Base-by-base conservation (phyloP, 2,329 filamentous ascomycete genomes). In the Pseudogymnoascus destructans region DNA sequence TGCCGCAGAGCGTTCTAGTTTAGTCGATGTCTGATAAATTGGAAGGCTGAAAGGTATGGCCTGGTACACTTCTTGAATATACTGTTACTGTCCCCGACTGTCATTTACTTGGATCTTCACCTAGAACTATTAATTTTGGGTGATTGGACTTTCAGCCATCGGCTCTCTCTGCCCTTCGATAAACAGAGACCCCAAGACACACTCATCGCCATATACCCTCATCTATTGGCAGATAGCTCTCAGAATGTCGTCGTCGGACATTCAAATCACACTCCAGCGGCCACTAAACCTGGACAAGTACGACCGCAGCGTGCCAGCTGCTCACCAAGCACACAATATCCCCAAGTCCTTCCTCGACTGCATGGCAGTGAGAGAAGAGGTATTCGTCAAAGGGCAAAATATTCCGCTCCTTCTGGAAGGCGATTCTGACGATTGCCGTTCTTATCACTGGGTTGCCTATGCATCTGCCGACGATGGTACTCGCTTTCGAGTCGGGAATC, bases 381-480 rank as follows among this genome's bases (percentile, higher is more conserved):
- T 86, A 57, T 86, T 84, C 64, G 78, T 85, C 21, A 35, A 72
- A 6, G 83, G 85, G 66, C 82, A 86, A 65, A 65, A 70, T 0
- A 73, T 82, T 11, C 75, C 79, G 0, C 70, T 82, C 0, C 81
- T 86, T 35, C 80, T 82, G 63, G 91, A 97, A 70, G 78, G 89
- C 63, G 92, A 96, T 73, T 73, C 77, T 1, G 89, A 96, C 68
- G 92, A 97, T 70, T 64, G 78, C 0, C 80, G 87, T 33, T 85
- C 82, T 64, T 92, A 85, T 73, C 90, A 96, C 71, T 95, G 89
- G 87, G 85, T 95, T 27, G 76, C 85, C n/a, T 95, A 95, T 71
- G 81, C 82, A 54, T 82, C 78, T 13, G 77, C 55, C 56, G 59
- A 49, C 65, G 73, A 70, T 58, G 77, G 74, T 17, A 66, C 67